Evolutionary conservation across 1,284 basidiomycete species (phyloP), one percentile per base, ranked within the genome.

Genomic region (Quambalaria eucalypti): DNA sequence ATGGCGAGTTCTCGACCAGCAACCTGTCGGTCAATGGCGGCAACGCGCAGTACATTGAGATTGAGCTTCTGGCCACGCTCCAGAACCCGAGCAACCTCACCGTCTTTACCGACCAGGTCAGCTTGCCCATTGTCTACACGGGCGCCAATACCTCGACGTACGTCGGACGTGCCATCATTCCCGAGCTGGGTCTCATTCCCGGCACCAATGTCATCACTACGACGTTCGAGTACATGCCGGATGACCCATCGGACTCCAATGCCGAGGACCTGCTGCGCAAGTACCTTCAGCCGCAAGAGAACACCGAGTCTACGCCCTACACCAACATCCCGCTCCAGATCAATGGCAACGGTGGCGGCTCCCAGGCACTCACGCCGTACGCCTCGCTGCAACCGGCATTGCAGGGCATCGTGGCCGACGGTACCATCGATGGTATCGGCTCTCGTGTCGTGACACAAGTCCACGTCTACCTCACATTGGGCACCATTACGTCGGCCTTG

Each of bases 141-240:
- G 80, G 80, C 28, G 77, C 76, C 26, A 71, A n/a, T 12, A 14
- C 36, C 5, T 14, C 16, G 36, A 39, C 36, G 16, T 46, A 46
- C 42, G 42, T 78, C 23, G 65, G 76, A 26, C 55, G 66, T 16
- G 70, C 69, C 44, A 55, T 85, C 69, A 77, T 84, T 67, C 54
- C 38, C 10, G 50, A 33, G 48, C 55, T 67, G 28, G 69, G 83
- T 62, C 78, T 87, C 36, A 76, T 80, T 28, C 84, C 85, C 0
- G 85, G 85, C 51, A 70, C 78, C 55, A 85, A 86, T 62, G 64
- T 66, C 2, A 68, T 84, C 25, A 54, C 78, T 0, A 78, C 84
- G 4, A 83, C 85, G 66, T 87, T 87, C 78, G 83, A 80, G 58
- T 88, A 87, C 65, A 74, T 79, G 61, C 86, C 86, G 0, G 78